Base-by-base conservation (phyloP, 2,329 filamentous ascomycete species). In the Ophiostoma angusticollis region DNA sequence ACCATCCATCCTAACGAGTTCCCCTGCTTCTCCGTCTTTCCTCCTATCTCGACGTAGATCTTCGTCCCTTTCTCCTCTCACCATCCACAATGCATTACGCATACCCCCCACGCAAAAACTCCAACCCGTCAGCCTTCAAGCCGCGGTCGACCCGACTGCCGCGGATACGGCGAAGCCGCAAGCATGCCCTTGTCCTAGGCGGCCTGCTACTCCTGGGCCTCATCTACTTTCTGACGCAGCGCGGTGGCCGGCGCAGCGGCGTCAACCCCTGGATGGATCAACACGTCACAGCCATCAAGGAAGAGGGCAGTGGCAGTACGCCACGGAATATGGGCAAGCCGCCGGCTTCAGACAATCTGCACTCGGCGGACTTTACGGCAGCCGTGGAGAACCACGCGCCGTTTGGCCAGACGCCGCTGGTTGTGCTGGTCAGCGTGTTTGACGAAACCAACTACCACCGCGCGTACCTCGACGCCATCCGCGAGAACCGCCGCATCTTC, bases 341-440 rank as follows among this genome's bases (percentile, higher is more conserved):
- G 31, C 25, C 25, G 11, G 6, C 25, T 5, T 24, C 27, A 18
- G 23, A 25, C 19, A 24, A 12, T 23, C 21, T 21, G 27, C 4
- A 17, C 31, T 12, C 13, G 13, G 39, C 38, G 11, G 42, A 44
- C 21, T 41, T 41, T 24, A 38, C 31, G 37, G 21, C 45, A 35
- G 40, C 44, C 12, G 37, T 36, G 23, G 42, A 42, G 45, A 41
- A 43, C 39, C 52, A 55, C 17, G 51, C 59, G 29, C 66, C 69
- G 0, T 63, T 64, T n/a, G 75, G 74, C 28, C 66, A 65, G 22
- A 72, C 75, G 21, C 64, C 71, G 0, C 7, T n/a, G 3, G 74
- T 74, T 16, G 86, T 96, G 23, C 65, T 98, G 36, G 83, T 98
- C 44, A 95, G 91, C 2, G 75, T 89, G 8, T 61, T 95, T 40